A percentile compares a stretch with the other conserved stretches of the same genome.
Conservation (phyloP, 2,329 filamentous ascomycete species). For the Beauveria rudraprayagi region DNA sequence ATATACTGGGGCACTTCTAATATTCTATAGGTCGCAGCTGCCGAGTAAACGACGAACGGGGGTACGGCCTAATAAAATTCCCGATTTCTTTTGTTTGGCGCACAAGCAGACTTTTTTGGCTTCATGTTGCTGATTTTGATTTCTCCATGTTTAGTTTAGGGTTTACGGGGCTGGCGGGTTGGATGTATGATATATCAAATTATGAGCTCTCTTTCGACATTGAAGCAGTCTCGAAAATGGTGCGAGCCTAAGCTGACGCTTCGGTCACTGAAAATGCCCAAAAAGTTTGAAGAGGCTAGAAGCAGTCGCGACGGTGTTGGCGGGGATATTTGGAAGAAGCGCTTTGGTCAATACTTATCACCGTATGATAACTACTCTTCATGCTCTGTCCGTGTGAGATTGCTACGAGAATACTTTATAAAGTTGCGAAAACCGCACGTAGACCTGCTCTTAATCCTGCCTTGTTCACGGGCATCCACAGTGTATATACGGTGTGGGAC, state of each 20-base stretch:
- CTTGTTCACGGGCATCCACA: background rate
- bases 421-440: no score
- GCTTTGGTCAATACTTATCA: background rate
- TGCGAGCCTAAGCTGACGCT: background rate
- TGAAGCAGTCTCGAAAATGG: background rate
- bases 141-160: background rate
- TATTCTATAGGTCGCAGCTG: slow-evolving; percentile 16
- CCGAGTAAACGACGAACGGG: slow-evolving; percentile 4
- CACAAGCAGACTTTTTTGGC: slow-evolving; percentile 3
- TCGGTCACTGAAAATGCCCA: background rate
- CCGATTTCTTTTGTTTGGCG: slow-evolving; percentile 9
- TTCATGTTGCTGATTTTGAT: slow-evolving; percentile 1
- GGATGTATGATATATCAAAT: slow-evolving; percentile 12
- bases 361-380: background rate
- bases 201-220: slow-evolving; percentile 2
- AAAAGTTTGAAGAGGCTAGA: background rate
- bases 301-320: background rate
- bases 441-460: no score
- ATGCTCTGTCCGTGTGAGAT: background rate
- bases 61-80: background rate
- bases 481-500: slow-evolving; percentile 7
- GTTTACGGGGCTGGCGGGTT: slow-evolving; percentile 5
- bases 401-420: background rate
- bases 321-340: background rate
- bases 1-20: slow-evolving; percentile 17